Percentiles rank a stretch among this genome's conserved stretches.
phyloP scores from a whole-genome alignment of 2,329 filamentous ascomycete genomes.

The Fusarium sp. region DNA sequence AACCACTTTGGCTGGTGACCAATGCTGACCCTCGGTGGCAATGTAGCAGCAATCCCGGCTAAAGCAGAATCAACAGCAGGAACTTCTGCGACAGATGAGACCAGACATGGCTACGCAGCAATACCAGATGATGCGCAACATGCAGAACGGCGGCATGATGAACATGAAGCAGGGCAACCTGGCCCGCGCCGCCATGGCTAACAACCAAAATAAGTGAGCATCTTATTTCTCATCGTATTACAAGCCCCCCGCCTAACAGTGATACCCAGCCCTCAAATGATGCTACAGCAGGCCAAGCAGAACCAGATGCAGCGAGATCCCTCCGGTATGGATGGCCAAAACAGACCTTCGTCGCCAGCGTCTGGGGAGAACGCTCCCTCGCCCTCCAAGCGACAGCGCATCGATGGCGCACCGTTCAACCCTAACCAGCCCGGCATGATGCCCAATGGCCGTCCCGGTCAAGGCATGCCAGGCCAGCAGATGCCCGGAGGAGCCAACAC shows the following conservation, averaged over 20 bases:
- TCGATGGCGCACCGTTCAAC: constrained; percentile 77
- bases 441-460: constrained; percentile 75
- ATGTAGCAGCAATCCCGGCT: constrained; percentile 72
- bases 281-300: constrained; percentile 76
- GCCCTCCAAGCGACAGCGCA: constrained; percentile 86
- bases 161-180: constrained; percentile 69
- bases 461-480: constrained; percentile 78
- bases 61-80: constrained; percentile 79
- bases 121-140: constrained; percentile 72
- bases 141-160: constrained; percentile 71
- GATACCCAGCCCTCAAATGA: constrained; percentile 70
- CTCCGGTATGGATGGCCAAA: constrained; percentile 85
- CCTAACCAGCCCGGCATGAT: constrained; percentile 76
- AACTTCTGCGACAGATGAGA: constrained; percentile 78
- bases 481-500: constrained; percentile 63
- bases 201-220: constrained; percentile 76
- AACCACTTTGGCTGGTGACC: constrained; percentile 34
- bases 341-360: constrained; percentile 82
- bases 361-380: constrained; percentile 89
- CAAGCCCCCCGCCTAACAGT: constrained; percentile 14
- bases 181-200: constrained; percentile 80
- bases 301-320: constrained; percentile 89
- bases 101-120: constrained; percentile 66
- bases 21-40: constrained; percentile 29
- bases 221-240: not conserved